Base-by-base conservation (phyloP, 495 filamentous ascomycete species). In the Penicillium silybi region DNA sequence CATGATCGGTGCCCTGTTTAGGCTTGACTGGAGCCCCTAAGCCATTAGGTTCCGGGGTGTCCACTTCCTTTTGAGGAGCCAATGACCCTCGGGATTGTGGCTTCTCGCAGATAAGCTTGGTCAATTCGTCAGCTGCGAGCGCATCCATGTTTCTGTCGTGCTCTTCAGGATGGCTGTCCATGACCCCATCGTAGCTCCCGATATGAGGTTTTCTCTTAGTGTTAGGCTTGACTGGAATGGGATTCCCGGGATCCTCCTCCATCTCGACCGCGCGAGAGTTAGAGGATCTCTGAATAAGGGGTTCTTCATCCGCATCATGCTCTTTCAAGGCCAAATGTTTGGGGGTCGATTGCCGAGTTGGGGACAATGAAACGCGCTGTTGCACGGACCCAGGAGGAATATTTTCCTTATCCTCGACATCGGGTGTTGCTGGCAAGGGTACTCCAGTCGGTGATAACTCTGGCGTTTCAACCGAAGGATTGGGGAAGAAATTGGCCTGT, bases 341-440 rank as follows among this genome's bases (percentile, higher is more conserved):
- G 1, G 43, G 8, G 4, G n/a, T 23, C 22, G 43, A 35, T 43
- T 44, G 32, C 11, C 37, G 45, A 37, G 25, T 26, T 22, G 54
- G 39, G 3, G 55, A 51, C 4, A 25, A 27, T 9, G 23, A 15
- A 17, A 42, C 39, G 0, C 25, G 46, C 8, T 46, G 39, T 34
- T 48, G 42, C 4, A 44, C 27, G 47, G 52, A 53, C 8, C n/a
- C 41, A 0, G 23, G 26, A 2, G 59, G 57, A 6, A 63, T 52
- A 11, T 63, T 65, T 25, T 65, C 62, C n/a, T 65, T 63, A 22
- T 60, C 50, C 16, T 63, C 51, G 8, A 41, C 20, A 13, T 43
- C 27, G 3, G 51, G 37, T 9, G 47, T 32, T 37, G n/a, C 19
- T 35, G 51, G 51, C n/a, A 54, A 42, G 25, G 59, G 25, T 4